Evolutionary conservation across 768 basidiomycete species (phyloP).

Genomic region (Psilocybe cubensis): DNA sequence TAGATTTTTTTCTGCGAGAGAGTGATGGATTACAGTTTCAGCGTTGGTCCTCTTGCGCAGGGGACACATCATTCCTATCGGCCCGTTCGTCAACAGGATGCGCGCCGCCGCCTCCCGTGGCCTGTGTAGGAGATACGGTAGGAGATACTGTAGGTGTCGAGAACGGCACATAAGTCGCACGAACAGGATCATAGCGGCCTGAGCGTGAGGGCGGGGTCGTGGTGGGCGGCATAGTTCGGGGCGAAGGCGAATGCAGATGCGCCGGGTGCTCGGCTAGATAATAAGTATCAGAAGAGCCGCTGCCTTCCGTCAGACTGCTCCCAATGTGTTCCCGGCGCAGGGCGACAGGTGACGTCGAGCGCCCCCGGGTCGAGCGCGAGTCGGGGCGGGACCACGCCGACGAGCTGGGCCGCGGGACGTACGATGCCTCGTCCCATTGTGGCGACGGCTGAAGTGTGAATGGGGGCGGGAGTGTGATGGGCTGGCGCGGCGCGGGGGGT

Average conservation of each 20-base stretch:
- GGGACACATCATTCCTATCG: slow-evolving; percentile 22
- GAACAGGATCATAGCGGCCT: slow-evolving; percentile 58
- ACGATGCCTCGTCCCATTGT: slow-evolving; percentile 59
- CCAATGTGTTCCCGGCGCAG: slow-evolving; percentile 20
- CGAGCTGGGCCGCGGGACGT: slow-evolving; percentile 40
- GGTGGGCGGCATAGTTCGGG: slow-evolving; percentile 22
- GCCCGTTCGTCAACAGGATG: slow-evolving; percentile 20
- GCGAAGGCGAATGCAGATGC: slow-evolving; percentile 22
- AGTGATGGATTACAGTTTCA: background rate
- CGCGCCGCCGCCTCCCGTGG: slow-evolving; percentile 18
- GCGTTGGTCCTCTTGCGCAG: slow-evolving; percentile 22
- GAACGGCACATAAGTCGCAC: slow-evolving; percentile 45
- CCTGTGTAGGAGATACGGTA: slow-evolving; percentile 17
- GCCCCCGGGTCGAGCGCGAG: slow-evolving; percentile 30
- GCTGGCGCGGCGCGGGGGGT: slow-evolving; percentile 24
- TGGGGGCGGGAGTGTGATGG: slow-evolving; percentile 50
- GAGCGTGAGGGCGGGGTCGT: slow-evolving; percentile 33
- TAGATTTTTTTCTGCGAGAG: slow-evolving; percentile 13
- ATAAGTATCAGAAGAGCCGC: slow-evolving; percentile 21
- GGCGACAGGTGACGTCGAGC: slow-evolving; percentile 28
- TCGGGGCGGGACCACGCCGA: slow-evolving; percentile 39
- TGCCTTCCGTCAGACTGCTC: slow-evolving; percentile 11
- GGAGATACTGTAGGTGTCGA: slow-evolving; percentile 27
- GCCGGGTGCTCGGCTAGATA: slow-evolving; percentile 24
- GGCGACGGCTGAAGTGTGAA: slow-evolving; percentile 70